Evolutionary conservation across 768 basidiomycete genomes (phyloP).

Genomic region (Calvatia gigantea): DNA sequence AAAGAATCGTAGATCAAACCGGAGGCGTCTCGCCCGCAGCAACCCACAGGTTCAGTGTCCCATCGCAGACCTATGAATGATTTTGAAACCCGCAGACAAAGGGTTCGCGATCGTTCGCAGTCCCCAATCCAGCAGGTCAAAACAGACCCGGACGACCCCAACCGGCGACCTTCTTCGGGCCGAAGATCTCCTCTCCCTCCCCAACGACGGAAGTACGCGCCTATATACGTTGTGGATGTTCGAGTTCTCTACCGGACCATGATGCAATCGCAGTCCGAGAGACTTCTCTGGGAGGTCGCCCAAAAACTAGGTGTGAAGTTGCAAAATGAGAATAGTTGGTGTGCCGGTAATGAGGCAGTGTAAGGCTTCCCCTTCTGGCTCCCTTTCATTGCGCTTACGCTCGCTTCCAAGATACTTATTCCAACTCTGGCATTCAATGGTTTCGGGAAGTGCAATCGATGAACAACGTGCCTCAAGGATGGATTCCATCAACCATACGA

Average conservation of each 20-base stretch:
- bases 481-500: neutral
- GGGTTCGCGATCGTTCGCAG: conserved; percentile 2
- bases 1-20: neutral
- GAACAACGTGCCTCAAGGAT: conserved; percentile 32
- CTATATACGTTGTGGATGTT: conserved; percentile 39
- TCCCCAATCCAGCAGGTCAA: neutral
- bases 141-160: neutral
- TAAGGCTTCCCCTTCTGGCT: conserved; percentile 21
- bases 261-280: conserved; percentile 28
- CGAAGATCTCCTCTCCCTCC: neutral
- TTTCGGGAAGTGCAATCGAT: conserved; percentile 41
- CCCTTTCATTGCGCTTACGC: neutral
- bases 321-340: conserved; percentile 31
- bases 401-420: conserved; percentile 30
- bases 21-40: neutral
- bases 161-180: neutral
- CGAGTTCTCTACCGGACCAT: conserved; percentile 33
- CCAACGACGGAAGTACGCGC: conserved; percentile 17
- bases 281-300: conserved; percentile 27
- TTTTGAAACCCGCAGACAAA: neutral
- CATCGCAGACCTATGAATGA: neutral
- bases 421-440: conserved; percentile 45
- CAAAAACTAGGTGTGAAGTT: conserved; percentile 26
- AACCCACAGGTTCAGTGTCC: neutral
- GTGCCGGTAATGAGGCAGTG: conserved; percentile 53